Percentiles rank a stretch among this genome's conserved stretches.
Conservation (phyloP, 1,284 basidiomycete genomes). For the Blastosporella zonata region DNA sequence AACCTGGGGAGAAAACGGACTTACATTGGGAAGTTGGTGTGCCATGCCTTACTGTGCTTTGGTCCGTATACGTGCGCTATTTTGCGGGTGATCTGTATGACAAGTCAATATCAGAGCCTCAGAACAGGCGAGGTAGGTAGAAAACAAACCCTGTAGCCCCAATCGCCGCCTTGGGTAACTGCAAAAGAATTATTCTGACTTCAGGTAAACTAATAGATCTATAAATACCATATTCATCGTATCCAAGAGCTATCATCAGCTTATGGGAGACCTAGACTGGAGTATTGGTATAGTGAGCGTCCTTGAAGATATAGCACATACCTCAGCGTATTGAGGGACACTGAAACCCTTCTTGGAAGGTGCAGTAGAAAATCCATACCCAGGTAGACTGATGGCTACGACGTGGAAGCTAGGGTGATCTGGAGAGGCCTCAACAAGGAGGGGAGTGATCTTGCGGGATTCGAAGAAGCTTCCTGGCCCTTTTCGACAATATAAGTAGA, state of each 20-base stretch:
- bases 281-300: not conserved
- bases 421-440: constrained; percentile 37
- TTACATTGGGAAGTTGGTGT: constrained; percentile 29
- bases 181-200: not conserved
- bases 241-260: constrained; percentile 44
- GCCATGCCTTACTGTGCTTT: constrained; percentile 31
- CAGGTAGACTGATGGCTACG: constrained; percentile 46
- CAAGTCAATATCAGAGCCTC: not conserved
- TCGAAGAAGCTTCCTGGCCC: constrained; percentile 63
- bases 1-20: constrained; percentile 19
- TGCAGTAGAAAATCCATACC: constrained; percentile 48
- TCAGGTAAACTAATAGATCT: too few relatives aligned
- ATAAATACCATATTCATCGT: constrained; percentile 45
- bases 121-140: not conserved
- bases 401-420: constrained; percentile 56
- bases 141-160: constrained; percentile 35
- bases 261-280: constrained; percentile 38
- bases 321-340: constrained; percentile 34
- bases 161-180: constrained; percentile 48
- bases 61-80: constrained; percentile 41
- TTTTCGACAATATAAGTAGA: constrained; percentile 23
- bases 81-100: constrained; percentile 38
- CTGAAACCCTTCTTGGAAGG: constrained; percentile 29
- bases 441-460: constrained; percentile 48
- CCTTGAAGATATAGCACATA: constrained; percentile 3